Base-by-base conservation (phyloP, 2,329 filamentous ascomycete genomes). In the Epichloe glyceriae region DNA sequence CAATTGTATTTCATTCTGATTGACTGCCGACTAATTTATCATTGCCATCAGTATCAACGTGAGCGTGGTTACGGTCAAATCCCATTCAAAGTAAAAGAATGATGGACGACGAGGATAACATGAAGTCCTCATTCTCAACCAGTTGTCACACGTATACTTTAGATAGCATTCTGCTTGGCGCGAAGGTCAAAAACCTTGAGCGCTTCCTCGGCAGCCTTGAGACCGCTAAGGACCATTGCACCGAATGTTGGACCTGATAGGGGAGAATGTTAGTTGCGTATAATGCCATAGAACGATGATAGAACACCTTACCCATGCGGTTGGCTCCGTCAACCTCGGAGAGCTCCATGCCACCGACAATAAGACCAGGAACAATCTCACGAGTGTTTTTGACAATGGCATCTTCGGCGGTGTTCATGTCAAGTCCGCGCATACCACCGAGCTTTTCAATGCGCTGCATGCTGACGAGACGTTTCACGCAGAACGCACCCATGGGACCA, bases 311-410 rank as follows among this genome's bases (percentile, higher is more conserved):
- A 64, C 83, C 90, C 89, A 95, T 95, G 49, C 89, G 80, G 72
- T 94, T 94, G 55, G 88, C 87, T 17, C 88, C 89, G 62, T 95
- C 89, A 34, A 95, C 82, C 70, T 95, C 89, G 53, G 83, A 87
- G 58, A 95, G 73, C 69, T 95, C 89, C 89, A 96, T 96, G 39
- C 89, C 90, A 49, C 89, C 90, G n/a, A 94, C 85, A 61, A 95
- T 88, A 56, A 96, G 73, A 30, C 90, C 89, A 5, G 88, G 88
- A 14, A 89, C 82, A 53, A 96, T 78, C 74, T 95, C 89, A 54
- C 89, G 82, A 6, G 89, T 95, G 58, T 85, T 77, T 76, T 93
- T 95, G 65, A 95, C 89, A 59, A 96, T 95, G 46, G 89, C 88
- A 61, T 96, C 89, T 68, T 96, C 89, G 43, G 89, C 89, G 2